These are phyloP conservation scores for Phaffia rhodozyma DNA, from an alignment of 1,284 basidiomycete genomes.

Conservation along the genomic window DNA sequence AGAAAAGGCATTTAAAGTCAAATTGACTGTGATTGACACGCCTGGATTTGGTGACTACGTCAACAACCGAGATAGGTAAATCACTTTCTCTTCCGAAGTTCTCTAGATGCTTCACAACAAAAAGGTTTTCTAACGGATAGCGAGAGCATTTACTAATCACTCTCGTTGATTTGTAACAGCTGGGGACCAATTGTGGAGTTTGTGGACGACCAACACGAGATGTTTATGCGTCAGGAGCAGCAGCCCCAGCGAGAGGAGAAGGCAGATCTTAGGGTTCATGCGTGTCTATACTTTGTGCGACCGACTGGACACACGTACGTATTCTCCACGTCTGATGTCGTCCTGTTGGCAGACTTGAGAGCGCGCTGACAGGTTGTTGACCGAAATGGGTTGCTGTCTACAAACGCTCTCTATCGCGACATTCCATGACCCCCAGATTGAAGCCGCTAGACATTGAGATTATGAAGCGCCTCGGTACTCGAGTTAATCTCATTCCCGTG, in stretches of 20 bases:
- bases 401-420: neutral
- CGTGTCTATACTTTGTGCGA: slow-evolving; percentile 94
- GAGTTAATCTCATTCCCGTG: slow-evolving; percentile 96
- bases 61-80: slow-evolving; percentile 82
- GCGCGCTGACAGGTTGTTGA: neutral
- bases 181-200: slow-evolving; percentile 99
- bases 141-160: neutral
- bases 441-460: slow-evolving; percentile 99
- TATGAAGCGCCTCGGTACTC: slow-evolving; percentile 92
- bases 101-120: too few species aligned
- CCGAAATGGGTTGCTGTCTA: too few species aligned
- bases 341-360: neutral
- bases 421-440: slow-evolving; percentile 42
- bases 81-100: neutral
- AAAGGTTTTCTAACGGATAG: neutral
- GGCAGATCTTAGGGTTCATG: slow-evolving; percentile 90
- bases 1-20: slow-evolving; percentile 98
- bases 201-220: slow-evolving; percentile 98
- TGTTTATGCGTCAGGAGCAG: slow-evolving; percentile 99
- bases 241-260: slow-evolving; percentile 88
- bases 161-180: slow-evolving; percentile 28
- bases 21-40: slow-evolving; percentile 96
- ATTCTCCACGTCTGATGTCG: neutral
- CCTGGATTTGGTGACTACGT: slow-evolving; percentile 99
- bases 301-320: slow-evolving; percentile 90